Percentiles rank a stretch among this genome's conserved stretches.
Conservation (phyloP, 331 rosid genomes). For the Phaseolus coccineus region DNA sequence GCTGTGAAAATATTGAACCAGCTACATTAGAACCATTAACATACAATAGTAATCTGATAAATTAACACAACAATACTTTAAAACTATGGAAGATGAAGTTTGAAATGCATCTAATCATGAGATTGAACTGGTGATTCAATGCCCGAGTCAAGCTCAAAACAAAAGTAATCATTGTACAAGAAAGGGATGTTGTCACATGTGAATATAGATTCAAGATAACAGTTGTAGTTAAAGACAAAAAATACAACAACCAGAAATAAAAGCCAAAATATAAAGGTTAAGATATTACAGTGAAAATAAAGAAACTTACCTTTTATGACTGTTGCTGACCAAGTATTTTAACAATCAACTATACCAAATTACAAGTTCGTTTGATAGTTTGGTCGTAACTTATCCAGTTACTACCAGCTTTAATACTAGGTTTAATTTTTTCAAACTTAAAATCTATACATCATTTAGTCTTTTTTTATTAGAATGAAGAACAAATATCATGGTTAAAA, state of each 20-base stretch:
- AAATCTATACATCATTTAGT: no score
- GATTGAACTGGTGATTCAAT: constrained; percentile 10
- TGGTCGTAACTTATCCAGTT: background rate
- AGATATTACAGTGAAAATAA: constrained; percentile 1
- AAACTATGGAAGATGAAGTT: constrained; percentile 33
- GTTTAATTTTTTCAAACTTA: background rate
- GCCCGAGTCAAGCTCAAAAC: constrained; percentile 20
- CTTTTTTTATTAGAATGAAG: no score
- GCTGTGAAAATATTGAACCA: constrained; percentile 59
- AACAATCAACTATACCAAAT: no score
- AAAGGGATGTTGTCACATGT: background rate
- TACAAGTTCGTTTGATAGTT: background rate
- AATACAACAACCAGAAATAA: background rate
- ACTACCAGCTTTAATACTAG: background rate
- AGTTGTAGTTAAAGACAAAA: background rate
- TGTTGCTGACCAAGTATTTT: no score
- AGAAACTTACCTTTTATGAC: background rate
- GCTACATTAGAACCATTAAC: constrained; percentile 43
- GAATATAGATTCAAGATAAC: background rate
- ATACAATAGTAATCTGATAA: constrained; percentile 38
- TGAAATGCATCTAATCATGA: constrained; percentile 31
- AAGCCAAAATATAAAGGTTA: background rate
- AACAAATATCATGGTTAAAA: background rate
- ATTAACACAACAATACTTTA: constrained; percentile 8
- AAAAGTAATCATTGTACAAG: constrained; percentile 22